phyloP scores from a whole-genome alignment of 495 filamentous ascomycete species.

The Chlorociboria aeruginascens region DNA sequence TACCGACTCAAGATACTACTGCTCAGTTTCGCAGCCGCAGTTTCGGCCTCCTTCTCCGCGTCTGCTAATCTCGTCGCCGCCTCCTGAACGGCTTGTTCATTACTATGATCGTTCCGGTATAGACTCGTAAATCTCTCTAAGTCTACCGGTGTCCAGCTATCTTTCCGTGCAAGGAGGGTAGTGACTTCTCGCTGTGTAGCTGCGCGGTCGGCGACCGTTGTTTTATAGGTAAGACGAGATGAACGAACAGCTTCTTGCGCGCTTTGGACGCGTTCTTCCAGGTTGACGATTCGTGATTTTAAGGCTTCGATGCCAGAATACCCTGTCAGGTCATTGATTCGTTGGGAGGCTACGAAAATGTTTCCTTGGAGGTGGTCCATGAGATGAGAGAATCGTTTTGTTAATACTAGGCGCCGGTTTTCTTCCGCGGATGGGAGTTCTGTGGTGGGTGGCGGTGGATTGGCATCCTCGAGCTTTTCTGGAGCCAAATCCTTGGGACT shows the following conservation, averaged over 20 bases:
- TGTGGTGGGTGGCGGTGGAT: background rate
- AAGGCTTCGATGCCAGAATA: constrained; percentile 87
- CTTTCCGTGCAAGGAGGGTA: constrained; percentile 82
- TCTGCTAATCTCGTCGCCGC: constrained; percentile 58
- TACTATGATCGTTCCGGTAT: constrained; percentile 84
- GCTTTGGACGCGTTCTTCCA: constrained; percentile 51
- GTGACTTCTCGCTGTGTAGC: constrained; percentile 93
- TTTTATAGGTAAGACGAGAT: constrained; percentile 64
- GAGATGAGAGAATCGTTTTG: constrained; percentile 59
- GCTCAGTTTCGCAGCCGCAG: constrained; percentile 59
- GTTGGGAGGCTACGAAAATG: constrained; percentile 71
- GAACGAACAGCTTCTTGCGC: constrained; percentile 53
- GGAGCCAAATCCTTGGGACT: background rate
- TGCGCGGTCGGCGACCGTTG: constrained; percentile 65
- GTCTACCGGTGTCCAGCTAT: constrained; percentile 77
- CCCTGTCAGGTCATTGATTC: constrained; percentile 85
- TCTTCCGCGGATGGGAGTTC: constrained; percentile 73
- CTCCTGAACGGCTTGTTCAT: constrained; percentile 75
- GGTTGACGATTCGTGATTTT: constrained; percentile 58
- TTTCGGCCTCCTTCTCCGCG: constrained; percentile 67
- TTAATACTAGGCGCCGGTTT: constrained; percentile 54
- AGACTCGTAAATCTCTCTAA: constrained; percentile 90
- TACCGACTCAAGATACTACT: constrained; percentile 77
- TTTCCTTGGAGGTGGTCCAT: constrained; percentile 88
- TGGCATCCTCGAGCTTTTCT: no score